Evolutionary conservation across 768 basidiomycete species (phyloP).

Genomic region (Ramaria sp.): DNA sequence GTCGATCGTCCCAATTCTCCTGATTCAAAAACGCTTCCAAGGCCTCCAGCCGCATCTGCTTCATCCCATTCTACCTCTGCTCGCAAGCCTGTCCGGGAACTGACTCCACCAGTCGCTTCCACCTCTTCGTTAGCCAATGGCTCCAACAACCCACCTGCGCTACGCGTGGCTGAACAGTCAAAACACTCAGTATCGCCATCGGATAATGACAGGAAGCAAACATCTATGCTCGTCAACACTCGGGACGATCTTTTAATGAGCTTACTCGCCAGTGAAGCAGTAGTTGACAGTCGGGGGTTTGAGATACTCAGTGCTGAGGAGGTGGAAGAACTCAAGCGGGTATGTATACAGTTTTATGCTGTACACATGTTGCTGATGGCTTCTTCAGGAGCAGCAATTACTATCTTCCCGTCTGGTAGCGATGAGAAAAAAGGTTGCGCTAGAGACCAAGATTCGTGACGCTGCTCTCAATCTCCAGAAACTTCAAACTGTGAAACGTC

Average conservation of each 20-base stretch:
- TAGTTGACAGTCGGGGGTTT: conserved; percentile 80
- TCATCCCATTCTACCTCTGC: conserved; percentile 15
- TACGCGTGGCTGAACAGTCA: conserved; percentile 13
- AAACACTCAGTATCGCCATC: conserved; percentile 23
- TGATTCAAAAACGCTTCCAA: conserved; percentile 14
- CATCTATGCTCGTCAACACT: conserved; percentile 39
- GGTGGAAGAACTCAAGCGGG: conserved; percentile 63
- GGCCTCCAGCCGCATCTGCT: conserved; percentile 18
- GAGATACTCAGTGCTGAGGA: conserved; percentile 68
- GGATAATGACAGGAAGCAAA: conserved; percentile 31
- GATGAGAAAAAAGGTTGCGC: conserved; percentile 59
- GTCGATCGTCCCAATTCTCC: conserved; percentile 18
- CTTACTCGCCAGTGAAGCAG: conserved; percentile 86
- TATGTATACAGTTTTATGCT: conserved; percentile 21
- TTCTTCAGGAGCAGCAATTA: conserved; percentile 57
- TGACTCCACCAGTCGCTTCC: conserved; percentile 27
- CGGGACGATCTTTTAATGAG: conserved; percentile 83
- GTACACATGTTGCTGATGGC: not conserved
- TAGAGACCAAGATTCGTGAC: conserved; percentile 84
- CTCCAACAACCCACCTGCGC: conserved; percentile 14
- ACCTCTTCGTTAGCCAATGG: conserved; percentile 27
- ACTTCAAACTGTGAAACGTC: conserved; percentile 45
- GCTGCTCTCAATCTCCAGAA: conserved; percentile 67
- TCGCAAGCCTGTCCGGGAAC: conserved; percentile 14
- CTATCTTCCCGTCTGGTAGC: conserved; percentile 57